Evolutionary conservation across 352 stramenopile genomes (phyloP).

Genomic region (Globisporangium sylvaticum): DNA sequence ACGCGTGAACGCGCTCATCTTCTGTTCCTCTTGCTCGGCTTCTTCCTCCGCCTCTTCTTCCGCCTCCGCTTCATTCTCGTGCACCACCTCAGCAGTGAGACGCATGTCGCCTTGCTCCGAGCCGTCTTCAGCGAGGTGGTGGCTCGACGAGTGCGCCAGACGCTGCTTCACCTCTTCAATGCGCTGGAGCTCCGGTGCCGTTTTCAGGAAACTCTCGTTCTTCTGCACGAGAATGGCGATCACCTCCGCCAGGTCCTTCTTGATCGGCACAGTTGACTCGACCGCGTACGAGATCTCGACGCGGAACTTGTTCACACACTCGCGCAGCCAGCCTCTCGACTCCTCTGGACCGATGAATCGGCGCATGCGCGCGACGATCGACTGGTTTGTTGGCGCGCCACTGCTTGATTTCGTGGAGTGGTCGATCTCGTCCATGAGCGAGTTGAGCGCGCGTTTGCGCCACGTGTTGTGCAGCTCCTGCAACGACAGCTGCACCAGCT

Average conservation of each 20-base stretch:
- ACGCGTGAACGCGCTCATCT: conserved; percentile 89
- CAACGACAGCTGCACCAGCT: conserved; percentile 97
- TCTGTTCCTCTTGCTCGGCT: conserved; percentile 88
- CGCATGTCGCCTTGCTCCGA: conserved; percentile 69
- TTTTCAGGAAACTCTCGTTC: conserved; percentile 62
- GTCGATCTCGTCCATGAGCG: conserved; percentile 82
- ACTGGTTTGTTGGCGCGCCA: conserved; percentile 18
- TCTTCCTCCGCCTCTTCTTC: conserved; percentile 88
- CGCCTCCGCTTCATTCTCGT: conserved; percentile 88
- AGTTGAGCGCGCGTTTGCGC: conserved; percentile 92
- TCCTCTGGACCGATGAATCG: conserved; percentile 55
- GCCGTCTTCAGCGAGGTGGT: conserved; percentile 39
- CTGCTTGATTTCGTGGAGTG: not conserved
- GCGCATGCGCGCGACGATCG: conserved; percentile 43
- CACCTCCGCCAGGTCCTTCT: conserved; percentile 67
- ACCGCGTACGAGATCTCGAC: conserved; percentile 81
- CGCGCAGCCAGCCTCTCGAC: conserved; percentile 48
- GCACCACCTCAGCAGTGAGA: conserved; percentile 81
- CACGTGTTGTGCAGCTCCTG: conserved; percentile 98
- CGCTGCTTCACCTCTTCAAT: conserved; percentile 59
- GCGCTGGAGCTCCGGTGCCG: conserved; percentile 38
- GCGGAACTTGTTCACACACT: conserved; percentile 71
- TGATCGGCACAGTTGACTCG: conserved; percentile 55
- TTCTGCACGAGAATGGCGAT: conserved; percentile 53
- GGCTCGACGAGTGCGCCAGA: conserved; percentile 49